phyloP scores from a whole-genome alignment of 352 stramenopile species.

The Phytophthora multivora region DNA sequence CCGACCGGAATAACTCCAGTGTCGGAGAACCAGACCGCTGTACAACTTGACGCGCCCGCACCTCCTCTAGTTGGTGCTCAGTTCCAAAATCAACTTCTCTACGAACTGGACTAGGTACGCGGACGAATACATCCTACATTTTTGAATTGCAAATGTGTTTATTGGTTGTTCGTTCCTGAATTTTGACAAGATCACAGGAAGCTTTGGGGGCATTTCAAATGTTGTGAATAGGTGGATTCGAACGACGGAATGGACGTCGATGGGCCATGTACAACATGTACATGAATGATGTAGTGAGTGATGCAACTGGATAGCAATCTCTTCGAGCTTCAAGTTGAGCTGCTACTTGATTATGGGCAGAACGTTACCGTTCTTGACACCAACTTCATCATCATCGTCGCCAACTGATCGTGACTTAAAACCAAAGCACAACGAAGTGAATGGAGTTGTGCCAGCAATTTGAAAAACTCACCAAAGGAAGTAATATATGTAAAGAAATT shows the following conservation, averaged over 20 bases:
- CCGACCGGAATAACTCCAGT: neutral
- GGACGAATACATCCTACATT: neutral
- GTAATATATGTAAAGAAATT: too few relatives aligned
- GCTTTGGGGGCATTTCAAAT: too few relatives aligned
- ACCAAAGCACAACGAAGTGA: too few relatives aligned
- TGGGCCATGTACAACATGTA: too few relatives aligned
- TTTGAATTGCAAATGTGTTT: neutral
- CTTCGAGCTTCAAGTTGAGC: neutral
- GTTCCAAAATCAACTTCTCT: constrained; percentile 79
- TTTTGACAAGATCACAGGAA: neutral
- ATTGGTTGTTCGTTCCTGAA: neutral
- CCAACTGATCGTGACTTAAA: too few relatives aligned
- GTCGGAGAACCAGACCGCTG: neutral
- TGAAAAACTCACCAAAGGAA: too few relatives aligned
- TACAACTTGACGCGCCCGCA: constrained; percentile 1
- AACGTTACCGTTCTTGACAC: neutral
- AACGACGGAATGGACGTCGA: too few relatives aligned
- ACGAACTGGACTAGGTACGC: constrained; percentile 57
- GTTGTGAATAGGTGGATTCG: too few relatives aligned
- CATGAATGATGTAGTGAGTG: too few relatives aligned
- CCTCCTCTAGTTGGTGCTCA: constrained; percentile 34
- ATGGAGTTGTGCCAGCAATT: too few relatives aligned
- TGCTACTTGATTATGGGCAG: too few relatives aligned
- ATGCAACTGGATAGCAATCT: too few relatives aligned
- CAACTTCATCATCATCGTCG: neutral